Evolutionary conservation across 1,284 basidiomycete species (phyloP).

Genomic region (Boletus mariae): DNA sequence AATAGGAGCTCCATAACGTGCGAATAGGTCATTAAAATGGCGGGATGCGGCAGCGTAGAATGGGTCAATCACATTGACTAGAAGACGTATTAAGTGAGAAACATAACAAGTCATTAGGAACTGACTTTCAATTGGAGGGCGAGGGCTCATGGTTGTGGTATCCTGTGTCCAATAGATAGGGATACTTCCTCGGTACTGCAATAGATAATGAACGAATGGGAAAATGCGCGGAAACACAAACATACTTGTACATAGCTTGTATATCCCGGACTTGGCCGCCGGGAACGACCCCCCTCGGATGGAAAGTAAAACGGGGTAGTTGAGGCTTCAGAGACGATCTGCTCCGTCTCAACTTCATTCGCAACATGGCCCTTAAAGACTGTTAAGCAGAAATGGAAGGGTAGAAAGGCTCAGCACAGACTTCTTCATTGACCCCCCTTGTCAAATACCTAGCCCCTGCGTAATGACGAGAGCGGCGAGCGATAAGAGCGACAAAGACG

Average conservation of each 20-base stretch:
- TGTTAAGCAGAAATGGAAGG: not conserved
- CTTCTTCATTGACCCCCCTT: constrained; percentile 90
- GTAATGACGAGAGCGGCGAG: constrained; percentile 90
- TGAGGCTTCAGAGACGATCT: constrained; percentile 92
- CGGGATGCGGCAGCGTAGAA: constrained; percentile 91
- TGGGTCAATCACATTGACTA: constrained; percentile 93
- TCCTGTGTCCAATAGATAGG: constrained; percentile 97
- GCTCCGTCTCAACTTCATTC: constrained; percentile 99
- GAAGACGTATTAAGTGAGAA: constrained; percentile 1
- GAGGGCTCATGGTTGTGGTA: constrained; percentile 83
- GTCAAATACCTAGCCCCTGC: constrained; percentile 96
- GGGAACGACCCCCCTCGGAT: constrained; percentile 33
- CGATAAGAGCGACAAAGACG: constrained; percentile 92
- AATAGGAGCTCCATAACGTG: constrained; percentile 87
- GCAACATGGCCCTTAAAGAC: constrained; percentile 89
- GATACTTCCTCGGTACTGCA: constrained; percentile 89
- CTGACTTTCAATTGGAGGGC: constrained; percentile 93
- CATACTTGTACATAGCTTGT: constrained; percentile 88
- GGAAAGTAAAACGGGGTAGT: constrained; percentile 89
- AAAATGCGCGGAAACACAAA: not conserved
- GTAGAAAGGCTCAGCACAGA: constrained; percentile 23
- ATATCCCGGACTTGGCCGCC: constrained; percentile 77
- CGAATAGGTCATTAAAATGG: constrained; percentile 92
- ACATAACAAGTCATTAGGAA: constrained; percentile 7
- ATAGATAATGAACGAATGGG: not conserved